Percentiles rank a stretch among this genome's conserved stretches.
Evolutionary conservation across 441 rosid species (phyloP).

Genomic region (Omphalea diandra): DNA sequence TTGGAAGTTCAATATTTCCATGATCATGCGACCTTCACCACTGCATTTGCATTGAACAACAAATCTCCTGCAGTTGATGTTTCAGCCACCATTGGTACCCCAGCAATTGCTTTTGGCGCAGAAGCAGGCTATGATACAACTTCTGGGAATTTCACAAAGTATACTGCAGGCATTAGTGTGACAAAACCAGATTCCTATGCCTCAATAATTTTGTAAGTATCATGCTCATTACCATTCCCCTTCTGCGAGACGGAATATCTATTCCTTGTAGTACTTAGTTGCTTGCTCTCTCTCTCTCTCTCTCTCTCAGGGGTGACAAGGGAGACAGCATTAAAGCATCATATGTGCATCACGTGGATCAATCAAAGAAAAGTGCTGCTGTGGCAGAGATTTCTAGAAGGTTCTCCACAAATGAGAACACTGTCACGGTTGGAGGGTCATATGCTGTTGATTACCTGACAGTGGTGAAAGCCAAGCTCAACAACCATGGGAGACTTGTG

Average conservation of each 20-base stretch:
- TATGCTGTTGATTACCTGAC: constrained; percentile 72
- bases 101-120: constrained; percentile 81
- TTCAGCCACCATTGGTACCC: constrained; percentile 83
- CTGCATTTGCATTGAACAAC: constrained; percentile 61
- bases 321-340: constrained; percentile 67
- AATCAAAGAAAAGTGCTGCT: constrained; percentile 59
- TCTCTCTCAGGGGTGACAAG: constrained; percentile 62
- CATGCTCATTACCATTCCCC: background rate
- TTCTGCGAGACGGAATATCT: background rate
- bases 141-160: constrained; percentile 66
- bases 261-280: too few species aligned
- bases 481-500: constrained; percentile 67
- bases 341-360: constrained; percentile 66
- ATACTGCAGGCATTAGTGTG: constrained; percentile 80
- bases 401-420: constrained; percentile 70
- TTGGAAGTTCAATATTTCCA: constrained; percentile 88
- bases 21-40: constrained; percentile 69
- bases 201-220: constrained; percentile 76
- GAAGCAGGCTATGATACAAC: constrained; percentile 86
- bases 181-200: constrained; percentile 73
- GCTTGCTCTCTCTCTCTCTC: too few species aligned
- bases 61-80: constrained; percentile 70
- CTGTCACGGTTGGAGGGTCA: constrained; percentile 72
- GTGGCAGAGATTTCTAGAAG: constrained; percentile 77
- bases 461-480: constrained; percentile 60